Conservation (phyloP, 2,329 filamentous ascomycete genomes). For the Berkeleyomyces basicola region DNA sequence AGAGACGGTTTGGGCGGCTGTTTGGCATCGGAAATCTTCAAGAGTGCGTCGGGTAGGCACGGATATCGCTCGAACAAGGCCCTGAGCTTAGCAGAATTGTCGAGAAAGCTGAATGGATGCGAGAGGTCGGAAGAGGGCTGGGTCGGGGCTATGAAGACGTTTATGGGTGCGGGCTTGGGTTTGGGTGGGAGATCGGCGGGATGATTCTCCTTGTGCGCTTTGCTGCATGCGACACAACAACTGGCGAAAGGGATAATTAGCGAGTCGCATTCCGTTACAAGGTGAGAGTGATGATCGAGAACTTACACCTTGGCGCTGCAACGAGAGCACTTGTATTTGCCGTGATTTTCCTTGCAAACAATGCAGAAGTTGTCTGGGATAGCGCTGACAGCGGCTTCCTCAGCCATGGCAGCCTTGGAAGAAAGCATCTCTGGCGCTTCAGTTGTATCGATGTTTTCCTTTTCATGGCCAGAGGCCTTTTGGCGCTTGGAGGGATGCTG, state of each 20-base stretch:
- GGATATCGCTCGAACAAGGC: conserved; percentile 38
- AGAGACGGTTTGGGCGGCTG: conserved; percentile 24
- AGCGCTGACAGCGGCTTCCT: neutral
- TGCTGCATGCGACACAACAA: conserved; percentile 43
- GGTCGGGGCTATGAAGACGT: conserved; percentile 9
- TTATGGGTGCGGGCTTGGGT: conserved; percentile 15
- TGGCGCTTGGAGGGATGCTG: neutral
- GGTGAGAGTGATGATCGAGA: neutral
- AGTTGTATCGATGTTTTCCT: neutral
- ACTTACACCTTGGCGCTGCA: conserved; percentile 43
- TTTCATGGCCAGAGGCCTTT: neutral
- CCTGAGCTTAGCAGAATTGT: conserved; percentile 32
- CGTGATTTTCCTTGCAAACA: conserved; percentile 33
- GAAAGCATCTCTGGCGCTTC: neutral
- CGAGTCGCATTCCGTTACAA: conserved; percentile 2
- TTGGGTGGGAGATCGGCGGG: conserved; percentile 25
- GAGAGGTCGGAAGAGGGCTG: conserved; percentile 13
- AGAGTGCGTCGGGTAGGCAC: conserved; percentile 28
- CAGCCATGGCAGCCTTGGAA: neutral
- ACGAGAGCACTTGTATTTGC: conserved; percentile 47
- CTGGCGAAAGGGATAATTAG: conserved; percentile 21
- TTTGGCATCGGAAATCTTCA: conserved; percentile 33
- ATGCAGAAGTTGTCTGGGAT: conserved; percentile 25
- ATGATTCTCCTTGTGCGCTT: conserved; percentile 33
- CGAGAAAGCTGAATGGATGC: conserved; percentile 36